phyloP scores from a whole-genome alignment of 2,329 filamentous ascomycete species.

The Colletotrichum brevisporum region DNA sequence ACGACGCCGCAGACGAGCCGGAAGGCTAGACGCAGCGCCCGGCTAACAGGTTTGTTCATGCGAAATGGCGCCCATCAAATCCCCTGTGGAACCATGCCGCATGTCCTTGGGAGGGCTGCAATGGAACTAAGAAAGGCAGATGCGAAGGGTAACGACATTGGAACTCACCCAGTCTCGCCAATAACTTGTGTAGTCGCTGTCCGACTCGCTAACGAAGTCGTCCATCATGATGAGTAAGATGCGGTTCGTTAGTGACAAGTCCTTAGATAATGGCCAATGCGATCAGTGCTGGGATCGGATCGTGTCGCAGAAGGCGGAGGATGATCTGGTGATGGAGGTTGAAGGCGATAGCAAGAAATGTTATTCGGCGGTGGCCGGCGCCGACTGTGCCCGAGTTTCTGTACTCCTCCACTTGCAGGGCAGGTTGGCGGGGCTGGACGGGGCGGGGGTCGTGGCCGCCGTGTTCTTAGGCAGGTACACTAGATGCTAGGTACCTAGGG shows the following conservation, averaged over 20 bases:
- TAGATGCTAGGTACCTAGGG: no score
- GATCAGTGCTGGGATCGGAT: background rate
- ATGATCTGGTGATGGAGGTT: conserved; percentile 11
- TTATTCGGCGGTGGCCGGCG: conserved; percentile 17
- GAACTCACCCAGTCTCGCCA: conserved; percentile 97
- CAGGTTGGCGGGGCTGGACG: conserved; percentile 37
- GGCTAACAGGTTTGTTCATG: no score
- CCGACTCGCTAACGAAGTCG: conserved; percentile 96
- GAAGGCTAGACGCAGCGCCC: no score
- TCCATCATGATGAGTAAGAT: conserved; percentile 75
- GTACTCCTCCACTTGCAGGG: conserved; percentile 23
- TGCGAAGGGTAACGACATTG: background rate
- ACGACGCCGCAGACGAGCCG: background rate
- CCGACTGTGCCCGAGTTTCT: conserved; percentile 17
- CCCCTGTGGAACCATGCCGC: no score
- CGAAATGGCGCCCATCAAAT: no score
- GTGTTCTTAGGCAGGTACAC: conserved; percentile 5
- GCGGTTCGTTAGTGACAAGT: conserved; percentile 33
- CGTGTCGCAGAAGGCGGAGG: background rate
- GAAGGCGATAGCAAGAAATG: conserved; percentile 2
- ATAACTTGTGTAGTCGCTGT: conserved; percentile 99
- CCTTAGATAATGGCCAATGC: conserved; percentile 33
- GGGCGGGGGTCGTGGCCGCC: conserved; percentile 10
- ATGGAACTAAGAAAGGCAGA: no score
- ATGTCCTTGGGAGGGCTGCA: background rate